These are phyloP conservation scores for Dothideomycetes sp. DNA, from an alignment of 2,329 filamentous ascomycete genomes.

Conservation along the genomic window DNA sequence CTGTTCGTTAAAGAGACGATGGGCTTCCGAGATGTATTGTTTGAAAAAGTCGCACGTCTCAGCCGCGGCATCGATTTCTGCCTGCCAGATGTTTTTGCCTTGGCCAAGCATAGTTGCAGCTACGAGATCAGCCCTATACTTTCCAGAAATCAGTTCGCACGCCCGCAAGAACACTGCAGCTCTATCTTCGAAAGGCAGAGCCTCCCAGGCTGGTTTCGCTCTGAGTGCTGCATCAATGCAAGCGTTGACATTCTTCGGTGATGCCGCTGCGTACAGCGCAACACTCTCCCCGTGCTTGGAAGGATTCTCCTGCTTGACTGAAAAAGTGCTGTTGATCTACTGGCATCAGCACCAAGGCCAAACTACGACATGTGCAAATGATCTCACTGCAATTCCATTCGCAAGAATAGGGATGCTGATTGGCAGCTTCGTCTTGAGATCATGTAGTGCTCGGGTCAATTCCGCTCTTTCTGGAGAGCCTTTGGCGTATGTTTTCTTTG, in stretches of 20 bases:
- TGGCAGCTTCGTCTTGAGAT: no score
- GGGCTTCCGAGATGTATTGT: conserved; percentile 19
- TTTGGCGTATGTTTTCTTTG: no score
- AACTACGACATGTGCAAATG: no score
- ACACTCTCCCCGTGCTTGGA: no score
- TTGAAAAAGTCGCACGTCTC: conserved; percentile 29
- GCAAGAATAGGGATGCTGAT: no score
- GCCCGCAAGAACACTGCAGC: conserved; percentile 27
- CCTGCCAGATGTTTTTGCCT: conserved; percentile 31
- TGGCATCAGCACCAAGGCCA: no score
- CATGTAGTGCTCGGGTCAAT: no score
- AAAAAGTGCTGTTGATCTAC: no score
- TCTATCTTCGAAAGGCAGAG: conserved; percentile 24
- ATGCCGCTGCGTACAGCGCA: conserved; percentile 8
- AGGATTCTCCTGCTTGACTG: no score
- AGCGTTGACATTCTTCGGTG: conserved; percentile 8
- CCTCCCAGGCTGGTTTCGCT: conserved; percentile 23
- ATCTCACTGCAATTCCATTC: no score
- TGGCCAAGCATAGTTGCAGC: conserved; percentile 32
- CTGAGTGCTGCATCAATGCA: conserved; percentile 22
- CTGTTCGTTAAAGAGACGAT: conserved; percentile 27
- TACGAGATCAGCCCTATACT: conserved; percentile 22
- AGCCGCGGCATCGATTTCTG: conserved; percentile 27
- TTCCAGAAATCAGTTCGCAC: conserved; percentile 20
- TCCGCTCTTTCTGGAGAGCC: no score